Evolutionary conservation across 2,329 filamentous ascomycete species (phyloP).

Genomic region (Tolypocladium pustulatum): DNA sequence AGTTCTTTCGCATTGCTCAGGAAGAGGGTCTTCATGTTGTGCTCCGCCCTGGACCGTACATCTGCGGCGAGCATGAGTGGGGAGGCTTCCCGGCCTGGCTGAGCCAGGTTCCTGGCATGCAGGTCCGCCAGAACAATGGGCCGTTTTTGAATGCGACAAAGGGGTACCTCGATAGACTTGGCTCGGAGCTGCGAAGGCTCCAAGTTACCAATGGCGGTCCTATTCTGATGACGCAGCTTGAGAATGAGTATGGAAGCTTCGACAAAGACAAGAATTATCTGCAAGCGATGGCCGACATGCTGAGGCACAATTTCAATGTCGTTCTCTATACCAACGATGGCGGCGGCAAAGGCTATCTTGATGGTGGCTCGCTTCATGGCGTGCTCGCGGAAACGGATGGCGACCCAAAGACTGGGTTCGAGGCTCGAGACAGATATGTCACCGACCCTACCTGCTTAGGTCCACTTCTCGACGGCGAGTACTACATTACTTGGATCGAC

Average conservation of each 20-base stretch:
- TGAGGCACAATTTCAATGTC: slow-evolving; percentile 29
- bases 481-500: slow-evolving; percentile 4
- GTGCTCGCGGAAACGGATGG: slow-evolving; percentile 37
- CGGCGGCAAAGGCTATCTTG: slow-evolving; percentile 28
- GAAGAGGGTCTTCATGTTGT: slow-evolving; percentile 31
- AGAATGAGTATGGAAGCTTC: slow-evolving; percentile 41
- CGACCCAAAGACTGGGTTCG: slow-evolving; percentile 18
- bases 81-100: slow-evolving; percentile 38
- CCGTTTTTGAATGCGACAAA: slow-evolving; percentile 26
- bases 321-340: slow-evolving; percentile 40
- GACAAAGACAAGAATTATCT: slow-evolving; percentile 34
- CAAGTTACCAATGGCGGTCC: slow-evolving; percentile 32
- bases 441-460: slow-evolving; percentile 30
- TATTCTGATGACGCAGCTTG: slow-evolving; percentile 38
- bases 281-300: slow-evolving; percentile 26
- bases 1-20: slow-evolving; percentile 32
- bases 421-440: slow-evolving; percentile 28
- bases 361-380: slow-evolving; percentile 30
- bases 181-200: slow-evolving; percentile 18
- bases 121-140: slow-evolving; percentile 28
- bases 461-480: slow-evolving; percentile 34
- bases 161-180: slow-evolving; percentile 20
- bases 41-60: slow-evolving; percentile 35
- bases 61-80: slow-evolving; percentile 39
- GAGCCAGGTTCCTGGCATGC: slow-evolving; percentile 26